A percentile compares a stretch with the other conserved stretches of the same genome.
These are phyloP conservation scores for Dendrobium chrysotoxum DNA, from an alignment of 106 monocot genomes.

Conservation along the genomic window DNA sequence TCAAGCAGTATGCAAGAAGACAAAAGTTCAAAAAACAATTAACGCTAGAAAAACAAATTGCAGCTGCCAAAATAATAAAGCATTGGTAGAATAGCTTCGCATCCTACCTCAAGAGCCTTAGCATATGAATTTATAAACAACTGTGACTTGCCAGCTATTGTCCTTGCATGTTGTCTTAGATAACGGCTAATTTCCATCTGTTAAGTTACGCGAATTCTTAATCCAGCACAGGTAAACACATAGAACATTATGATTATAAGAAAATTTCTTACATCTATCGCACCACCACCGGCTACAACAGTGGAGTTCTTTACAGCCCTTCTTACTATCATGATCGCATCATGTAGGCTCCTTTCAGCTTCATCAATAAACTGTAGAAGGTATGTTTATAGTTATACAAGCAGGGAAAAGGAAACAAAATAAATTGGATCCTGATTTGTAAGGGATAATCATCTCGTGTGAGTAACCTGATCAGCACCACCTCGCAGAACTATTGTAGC, in stretches of 20 bases:
- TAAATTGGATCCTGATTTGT: not conserved
- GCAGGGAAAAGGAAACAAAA: not conserved
- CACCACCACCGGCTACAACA: slow-evolving; percentile 96
- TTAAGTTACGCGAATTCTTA: not conserved
- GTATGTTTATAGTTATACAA: not conserved
- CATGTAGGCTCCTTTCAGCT: slow-evolving; percentile 97
- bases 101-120: slow-evolving; percentile 92
- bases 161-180: slow-evolving; percentile 79
- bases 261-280: slow-evolving; percentile 72
- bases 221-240: not conserved
- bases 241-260: not conserved
- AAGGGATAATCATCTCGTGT: not conserved
- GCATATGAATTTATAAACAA: slow-evolving; percentile 97
- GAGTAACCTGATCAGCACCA: slow-evolving; percentile 90
- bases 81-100: not conserved
- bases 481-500: slow-evolving; percentile 98
- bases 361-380: slow-evolving; percentile 90
- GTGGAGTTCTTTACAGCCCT: slow-evolving; percentile 98
- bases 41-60: not conserved
- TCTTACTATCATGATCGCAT: slow-evolving; percentile 99
- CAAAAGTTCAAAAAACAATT: not conserved
- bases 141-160: slow-evolving; percentile 96
- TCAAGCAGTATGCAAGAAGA: not conserved
- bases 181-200: slow-evolving; percentile 97
- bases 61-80: not conserved